A percentile compares a stretch with the other conserved stretches of the same genome.
Conservation (phyloP, 768 basidiomycete species). For the Lactarius akahatsu region DNA sequence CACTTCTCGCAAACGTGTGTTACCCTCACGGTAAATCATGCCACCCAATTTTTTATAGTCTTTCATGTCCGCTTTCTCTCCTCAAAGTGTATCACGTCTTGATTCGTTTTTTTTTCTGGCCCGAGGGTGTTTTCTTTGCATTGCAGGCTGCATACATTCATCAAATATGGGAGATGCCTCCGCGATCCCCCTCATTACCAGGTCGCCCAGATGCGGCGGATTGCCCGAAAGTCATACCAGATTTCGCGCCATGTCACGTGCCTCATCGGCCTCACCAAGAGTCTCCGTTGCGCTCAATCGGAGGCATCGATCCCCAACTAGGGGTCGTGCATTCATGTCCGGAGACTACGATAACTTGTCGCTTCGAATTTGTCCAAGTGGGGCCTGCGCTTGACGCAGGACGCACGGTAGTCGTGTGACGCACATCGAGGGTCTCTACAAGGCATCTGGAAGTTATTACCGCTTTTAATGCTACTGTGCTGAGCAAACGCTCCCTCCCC, state of each 20-base stretch:
- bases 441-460: background rate
- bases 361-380: background rate
- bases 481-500: background rate
- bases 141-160: background rate
- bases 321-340: background rate
- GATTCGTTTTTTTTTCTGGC: background rate
- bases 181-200: background rate
- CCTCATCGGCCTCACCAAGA: background rate
- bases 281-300: background rate
- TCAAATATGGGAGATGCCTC: background rate
- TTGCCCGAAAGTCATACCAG: background rate
- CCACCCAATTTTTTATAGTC: background rate
- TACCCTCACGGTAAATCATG: too few species aligned
- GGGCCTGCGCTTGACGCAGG: background rate
- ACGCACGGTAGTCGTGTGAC: background rate
- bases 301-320: background rate
- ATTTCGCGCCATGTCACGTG: background rate
- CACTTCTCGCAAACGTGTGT: background rate
- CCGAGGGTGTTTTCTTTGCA: background rate
- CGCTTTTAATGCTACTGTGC: background rate
- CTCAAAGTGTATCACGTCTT: background rate
- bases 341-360: background rate
- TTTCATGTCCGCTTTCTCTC: background rate
- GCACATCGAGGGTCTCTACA: background rate
- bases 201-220: background rate